A percentile compares a stretch with the other conserved stretches of the same genome.
Conservation (phyloP, 495 filamentous ascomycete species). For the Trichoderma asperelloides region DNA sequence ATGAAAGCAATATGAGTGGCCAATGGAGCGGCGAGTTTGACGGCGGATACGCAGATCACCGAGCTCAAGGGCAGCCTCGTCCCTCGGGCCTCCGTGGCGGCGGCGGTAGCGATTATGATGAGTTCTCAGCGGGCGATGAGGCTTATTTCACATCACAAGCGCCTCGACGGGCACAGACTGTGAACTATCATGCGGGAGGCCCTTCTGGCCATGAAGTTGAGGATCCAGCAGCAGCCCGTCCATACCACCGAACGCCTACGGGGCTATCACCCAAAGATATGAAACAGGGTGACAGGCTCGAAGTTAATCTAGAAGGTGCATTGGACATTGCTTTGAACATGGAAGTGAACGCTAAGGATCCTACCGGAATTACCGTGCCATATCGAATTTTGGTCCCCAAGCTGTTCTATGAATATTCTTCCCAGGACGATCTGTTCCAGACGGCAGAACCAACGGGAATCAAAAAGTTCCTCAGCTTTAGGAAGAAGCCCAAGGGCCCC, state of each 20-base stretch:
- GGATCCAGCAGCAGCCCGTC: constrained; percentile 21
- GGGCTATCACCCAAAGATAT: constrained; percentile 55
- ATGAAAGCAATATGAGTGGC: constrained; percentile 45
- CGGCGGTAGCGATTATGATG: constrained; percentile 11
- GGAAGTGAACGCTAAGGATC: constrained; percentile 77
- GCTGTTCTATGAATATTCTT: constrained; percentile 47
- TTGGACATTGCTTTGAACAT: constrained; percentile 79
- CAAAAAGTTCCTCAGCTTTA: constrained; percentile 12
- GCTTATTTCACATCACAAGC: constrained; percentile 31
- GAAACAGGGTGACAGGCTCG: constrained; percentile 20
- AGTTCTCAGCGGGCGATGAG: constrained; percentile 36
- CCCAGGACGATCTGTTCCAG: constrained; percentile 17
- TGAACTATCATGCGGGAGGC: neutral
- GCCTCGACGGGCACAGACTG: constrained; percentile 14
- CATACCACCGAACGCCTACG: constrained; percentile 66
- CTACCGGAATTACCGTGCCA: constrained; percentile 76
- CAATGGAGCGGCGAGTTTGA: constrained; percentile 33
- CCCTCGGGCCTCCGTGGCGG: neutral
- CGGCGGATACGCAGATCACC: constrained; percentile 18
- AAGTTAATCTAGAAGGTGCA: constrained; percentile 63
- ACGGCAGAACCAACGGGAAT: constrained; percentile 8
- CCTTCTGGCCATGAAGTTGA: constrained; percentile 6
- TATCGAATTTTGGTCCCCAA: constrained; percentile 82
- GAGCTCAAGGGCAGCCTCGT: neutral
- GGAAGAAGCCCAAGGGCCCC: constrained; percentile 8